Conservation (phyloP, 2,329 filamentous ascomycete genomes). For the Westerdykella aurantiaca region DNA sequence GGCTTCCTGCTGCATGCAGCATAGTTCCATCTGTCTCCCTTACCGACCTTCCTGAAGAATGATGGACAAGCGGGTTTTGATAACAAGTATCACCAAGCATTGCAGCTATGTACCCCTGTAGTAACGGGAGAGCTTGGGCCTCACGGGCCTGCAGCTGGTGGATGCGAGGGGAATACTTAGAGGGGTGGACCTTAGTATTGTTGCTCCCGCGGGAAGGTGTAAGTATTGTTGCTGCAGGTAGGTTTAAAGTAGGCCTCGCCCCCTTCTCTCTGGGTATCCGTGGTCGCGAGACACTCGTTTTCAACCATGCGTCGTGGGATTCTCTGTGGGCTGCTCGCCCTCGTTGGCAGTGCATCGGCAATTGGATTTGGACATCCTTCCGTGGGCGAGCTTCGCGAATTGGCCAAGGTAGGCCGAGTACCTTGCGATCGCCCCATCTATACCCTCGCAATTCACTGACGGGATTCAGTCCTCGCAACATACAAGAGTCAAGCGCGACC, state of each 20-base stretch:
- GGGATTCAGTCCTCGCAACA: background rate
- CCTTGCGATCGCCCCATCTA: background rate
- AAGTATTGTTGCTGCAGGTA: background rate
- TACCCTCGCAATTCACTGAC: background rate
- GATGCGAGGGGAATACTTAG: background rate
- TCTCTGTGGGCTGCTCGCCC: background rate
- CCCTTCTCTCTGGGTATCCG: too few relatives aligned
- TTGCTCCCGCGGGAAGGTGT: constrained; percentile 3
- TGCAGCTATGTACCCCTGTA: constrained; percentile 12
- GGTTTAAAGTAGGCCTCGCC: too few relatives aligned
- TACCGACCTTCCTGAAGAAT: constrained; percentile 26
- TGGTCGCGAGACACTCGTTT: too few relatives aligned
- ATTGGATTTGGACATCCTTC: background rate
- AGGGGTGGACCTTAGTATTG: constrained; percentile 2
- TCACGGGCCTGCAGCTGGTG: background rate
- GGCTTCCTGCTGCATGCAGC: constrained; percentile 24
- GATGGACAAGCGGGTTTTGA: constrained; percentile 5
- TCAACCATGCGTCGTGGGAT: background rate
- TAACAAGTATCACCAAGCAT: constrained; percentile 10
- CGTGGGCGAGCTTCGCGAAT: constrained; percentile 7
- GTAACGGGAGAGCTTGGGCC: constrained; percentile 2
- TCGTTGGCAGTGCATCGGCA: background rate
- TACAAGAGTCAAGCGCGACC: constrained; percentile 8
- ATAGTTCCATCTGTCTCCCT: constrained; percentile 13
- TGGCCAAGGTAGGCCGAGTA: constrained; percentile 13